These are phyloP conservation scores for Alloascoidea hylecoeti DNA, from an alignment of 805 yeast species.

Conservation along the genomic window DNA sequence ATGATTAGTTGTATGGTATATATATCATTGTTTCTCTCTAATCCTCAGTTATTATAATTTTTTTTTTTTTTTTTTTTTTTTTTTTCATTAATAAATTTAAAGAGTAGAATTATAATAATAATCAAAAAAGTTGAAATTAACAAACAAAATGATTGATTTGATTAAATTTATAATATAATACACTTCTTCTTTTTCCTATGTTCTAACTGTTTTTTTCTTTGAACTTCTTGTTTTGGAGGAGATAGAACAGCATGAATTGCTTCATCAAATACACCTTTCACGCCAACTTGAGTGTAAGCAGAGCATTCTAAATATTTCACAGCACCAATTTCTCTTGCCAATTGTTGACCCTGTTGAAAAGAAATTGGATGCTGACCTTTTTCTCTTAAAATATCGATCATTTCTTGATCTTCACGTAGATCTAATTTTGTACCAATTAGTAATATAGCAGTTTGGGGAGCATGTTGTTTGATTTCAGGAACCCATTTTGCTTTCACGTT, in stretches of 20 bases:
- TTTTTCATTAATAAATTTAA: no score
- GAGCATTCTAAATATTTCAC: conserved; percentile 76
- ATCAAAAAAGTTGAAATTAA: conserved; percentile 2
- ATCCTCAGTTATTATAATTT: no score
- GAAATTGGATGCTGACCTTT: conserved; percentile 50
- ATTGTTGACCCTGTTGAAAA: conserved; percentile 42
- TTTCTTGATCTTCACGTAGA: conserved; percentile 68
- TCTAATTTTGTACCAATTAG: conserved; percentile 86
- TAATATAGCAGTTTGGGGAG: conserved; percentile 53
- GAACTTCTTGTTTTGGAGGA: conserved; percentile 10
- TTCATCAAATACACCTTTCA: conserved; percentile 69
- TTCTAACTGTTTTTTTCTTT: conserved; percentile 10
- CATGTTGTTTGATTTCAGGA: conserved; percentile 79
- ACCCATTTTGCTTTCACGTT: conserved; percentile 75
- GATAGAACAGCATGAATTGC: conserved; percentile 60
- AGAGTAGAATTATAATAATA: conserved; percentile 5
- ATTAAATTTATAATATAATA: conserved; percentile 22
- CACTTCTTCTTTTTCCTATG: conserved; percentile 35
- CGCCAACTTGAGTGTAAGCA: conserved; percentile 80
- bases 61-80: no score
- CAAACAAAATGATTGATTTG: background rate
- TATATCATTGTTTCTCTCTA: no score
- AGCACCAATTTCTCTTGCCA: conserved; percentile 62
- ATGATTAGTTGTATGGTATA: no score
- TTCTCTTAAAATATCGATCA: conserved; percentile 48